These are phyloP conservation scores for Microdochium bolleyi DNA, from an alignment of 2,329 filamentous ascomycete species.

Conservation along the genomic window DNA sequence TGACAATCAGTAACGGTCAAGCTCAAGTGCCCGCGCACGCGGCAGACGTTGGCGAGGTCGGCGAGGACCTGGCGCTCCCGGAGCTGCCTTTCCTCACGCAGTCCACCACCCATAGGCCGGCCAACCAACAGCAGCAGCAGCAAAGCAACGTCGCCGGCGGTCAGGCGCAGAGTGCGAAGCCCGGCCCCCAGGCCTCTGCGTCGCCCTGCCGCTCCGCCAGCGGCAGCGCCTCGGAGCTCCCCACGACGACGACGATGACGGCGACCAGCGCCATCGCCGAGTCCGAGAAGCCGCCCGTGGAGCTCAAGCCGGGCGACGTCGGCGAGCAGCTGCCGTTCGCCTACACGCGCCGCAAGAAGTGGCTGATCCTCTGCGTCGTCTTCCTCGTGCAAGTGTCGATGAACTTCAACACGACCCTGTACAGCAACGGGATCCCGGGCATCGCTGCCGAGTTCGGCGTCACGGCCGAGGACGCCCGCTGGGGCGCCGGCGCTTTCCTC, in stretches of 20 bases:
- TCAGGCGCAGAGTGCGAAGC: no score
- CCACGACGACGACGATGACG: no score
- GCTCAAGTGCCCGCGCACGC: no score
- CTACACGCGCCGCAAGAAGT: slow-evolving; percentile 55
- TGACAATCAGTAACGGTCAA: no score
- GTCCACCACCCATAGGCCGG: no score
- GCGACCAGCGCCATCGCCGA: not conserved
- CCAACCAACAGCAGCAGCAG: not conserved
- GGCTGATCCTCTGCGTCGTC: slow-evolving; percentile 58
- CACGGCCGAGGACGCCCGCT: slow-evolving; percentile 56
- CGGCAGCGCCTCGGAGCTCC: not conserved
- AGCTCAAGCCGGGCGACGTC: slow-evolving; percentile 49
- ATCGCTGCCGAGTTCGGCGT: slow-evolving; percentile 59
- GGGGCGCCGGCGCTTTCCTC: slow-evolving; percentile 69
- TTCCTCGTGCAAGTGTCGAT: slow-evolving; percentile 65
- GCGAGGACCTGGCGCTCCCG: no score
- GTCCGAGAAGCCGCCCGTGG: slow-evolving; percentile 5
- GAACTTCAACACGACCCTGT: slow-evolving; percentile 69
- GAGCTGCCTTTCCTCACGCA: no score
- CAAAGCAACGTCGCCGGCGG: no score
- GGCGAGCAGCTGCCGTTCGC: slow-evolving; percentile 54
- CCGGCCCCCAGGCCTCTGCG: no score
- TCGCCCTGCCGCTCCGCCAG: no score
- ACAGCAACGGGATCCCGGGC: slow-evolving; percentile 57
- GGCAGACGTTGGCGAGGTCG: no score